Base-by-base conservation (phyloP, 2,329 filamentous ascomycete species). In the Diaporthe ampelina region DNA sequence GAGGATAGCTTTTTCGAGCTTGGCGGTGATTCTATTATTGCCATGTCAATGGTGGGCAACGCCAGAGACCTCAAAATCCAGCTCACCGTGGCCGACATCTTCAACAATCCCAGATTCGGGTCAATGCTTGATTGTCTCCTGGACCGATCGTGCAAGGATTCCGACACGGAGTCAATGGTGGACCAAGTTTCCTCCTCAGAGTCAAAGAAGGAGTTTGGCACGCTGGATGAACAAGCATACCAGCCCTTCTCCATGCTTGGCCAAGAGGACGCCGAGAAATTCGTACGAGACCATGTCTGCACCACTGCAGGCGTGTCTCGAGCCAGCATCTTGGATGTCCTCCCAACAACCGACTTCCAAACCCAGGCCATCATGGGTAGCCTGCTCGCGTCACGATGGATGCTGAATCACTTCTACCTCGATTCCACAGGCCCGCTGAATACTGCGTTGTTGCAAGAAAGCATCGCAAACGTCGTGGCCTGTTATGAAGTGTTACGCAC, bases 1-100 rank as follows among this genome's bases (percentile, higher is more conserved):
- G 15, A 70, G 9, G 78, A 80, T 54, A 78, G 76, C 73, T 82
- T 82, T 72, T 78, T 83, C 67, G 71, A 73, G 7, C 61, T 82
- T 4, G 81, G 81, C 0, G 81, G 81, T 4, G 78, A 82, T 68
- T 83, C 81, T 0, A 74, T 81, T 24, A 58, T 59, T 3, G 79
- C 80, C 6, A 81, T 81, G 73, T 71, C 70, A 8, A 56, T 80
- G 3, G 77, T 78, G 3, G 70, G 76, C 10, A 58, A 35, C 0
- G 78, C 79, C 1, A 35, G 58, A 24, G 58, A 61, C 15, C n/a
- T 61, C 5, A n/a, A 43, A 5, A 61, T 61, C 1, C 58, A 61
- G n/a, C 58, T 61, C 58, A 61, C 37, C 58, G 58, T 61, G 37
- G 58, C 58, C n/a, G 58, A 61, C 58, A 61, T 61, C n/a, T 61